Base-by-base conservation (phyloP, 805 yeast genomes). In the Scheffersomyces stipitis region DNA sequence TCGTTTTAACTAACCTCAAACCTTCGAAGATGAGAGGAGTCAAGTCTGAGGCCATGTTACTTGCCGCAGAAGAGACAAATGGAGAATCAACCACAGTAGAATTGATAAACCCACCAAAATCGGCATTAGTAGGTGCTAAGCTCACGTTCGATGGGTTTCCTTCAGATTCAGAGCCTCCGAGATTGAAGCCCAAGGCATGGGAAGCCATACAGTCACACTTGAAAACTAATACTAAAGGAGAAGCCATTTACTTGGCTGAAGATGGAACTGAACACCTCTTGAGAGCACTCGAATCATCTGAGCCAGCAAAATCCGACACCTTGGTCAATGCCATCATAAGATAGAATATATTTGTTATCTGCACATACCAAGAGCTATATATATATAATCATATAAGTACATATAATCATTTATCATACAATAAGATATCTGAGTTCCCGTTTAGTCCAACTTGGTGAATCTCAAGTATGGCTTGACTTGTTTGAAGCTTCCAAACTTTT, bases 11-110 rank as follows among this genome's bases (percentile, higher is more conserved):
- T 4, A 82, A 82, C 48, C 56, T 82, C 54, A 81, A 80, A 46
- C 74, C 80, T 3, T 68, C 79, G 8, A 80, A 79, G 51, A 73
- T 82, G 75, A 61, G 86, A 42, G 87, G 87, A 1, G 70, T 75
- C 15, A 53, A 50, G 28, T 79, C 85, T 2, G 77, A 80, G 44
- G 86, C 83, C 0, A 82, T 82, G 87, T 49, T 82, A 1, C 50
- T 82, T 15, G 86, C 86, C n/a, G 80, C 85, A 1, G 75, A 54
- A 16, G 45, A 40, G 22, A 54, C 41, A 10, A 44, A 31, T 5
- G 57, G 45, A 2, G 41, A 37, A 2, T 24, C 40, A 1, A 20
- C 24, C 9, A 44, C 44, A 17, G 79, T 78, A 3, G 80, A 72
- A 31, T 54, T 77, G 4, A 71, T 80, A 0, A 38, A 35, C 3